Percentiles rank a stretch among this genome's conserved stretches.
phyloP scores from a whole-genome alignment of 768 basidiomycete species.

The Lactifluus hygrophoroides region DNA sequence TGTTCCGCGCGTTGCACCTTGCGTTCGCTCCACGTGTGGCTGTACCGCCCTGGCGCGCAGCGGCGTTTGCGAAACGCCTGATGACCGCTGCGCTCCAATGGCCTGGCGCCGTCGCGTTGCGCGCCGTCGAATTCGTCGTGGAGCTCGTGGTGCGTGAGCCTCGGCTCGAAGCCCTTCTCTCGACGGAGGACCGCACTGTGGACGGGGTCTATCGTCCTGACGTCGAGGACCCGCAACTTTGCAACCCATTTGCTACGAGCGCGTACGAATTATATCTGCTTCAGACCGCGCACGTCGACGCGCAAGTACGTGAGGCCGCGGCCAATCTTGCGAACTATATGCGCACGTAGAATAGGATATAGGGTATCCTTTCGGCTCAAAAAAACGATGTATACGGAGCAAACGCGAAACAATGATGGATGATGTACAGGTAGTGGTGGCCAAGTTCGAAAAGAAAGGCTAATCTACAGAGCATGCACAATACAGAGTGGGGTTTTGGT shows the following conservation, averaged over 20 bases:
- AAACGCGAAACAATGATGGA: conserved; percentile 13
- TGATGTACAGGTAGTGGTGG: conserved; percentile 13
- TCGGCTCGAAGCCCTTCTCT: conserved; percentile 74
- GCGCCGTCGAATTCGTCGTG: conserved; percentile 65
- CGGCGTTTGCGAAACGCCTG: conserved; percentile 92
- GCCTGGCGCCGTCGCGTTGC: conserved; percentile 56
- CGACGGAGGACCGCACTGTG: conserved; percentile 75
- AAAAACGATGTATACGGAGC: not conserved
- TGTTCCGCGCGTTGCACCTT: conserved; percentile 79
- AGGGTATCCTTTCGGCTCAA: not conserved
- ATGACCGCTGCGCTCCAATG: conserved; percentile 74
- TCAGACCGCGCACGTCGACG: conserved; percentile 52
- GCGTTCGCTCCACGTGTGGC: conserved; percentile 70
- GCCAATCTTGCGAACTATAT: conserved; percentile 41
- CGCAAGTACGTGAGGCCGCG: conserved; percentile 60
- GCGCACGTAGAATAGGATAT: conserved; percentile 26
- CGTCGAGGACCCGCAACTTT: conserved; percentile 82
- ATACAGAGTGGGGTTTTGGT: conserved; percentile 14
- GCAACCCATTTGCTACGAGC: conserved; percentile 72
- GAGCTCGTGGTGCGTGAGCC: conserved; percentile 67
- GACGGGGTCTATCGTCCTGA: conserved; percentile 83
- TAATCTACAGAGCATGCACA: conserved; percentile 17
- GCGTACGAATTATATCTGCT: conserved; percentile 80
- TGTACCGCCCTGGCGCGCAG: conserved; percentile 66
- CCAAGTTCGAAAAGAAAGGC: not conserved